Evolutionary conservation across 1,139 yeast species (phyloP).

Genomic region (Debaryomycetaceae sp.): DNA sequence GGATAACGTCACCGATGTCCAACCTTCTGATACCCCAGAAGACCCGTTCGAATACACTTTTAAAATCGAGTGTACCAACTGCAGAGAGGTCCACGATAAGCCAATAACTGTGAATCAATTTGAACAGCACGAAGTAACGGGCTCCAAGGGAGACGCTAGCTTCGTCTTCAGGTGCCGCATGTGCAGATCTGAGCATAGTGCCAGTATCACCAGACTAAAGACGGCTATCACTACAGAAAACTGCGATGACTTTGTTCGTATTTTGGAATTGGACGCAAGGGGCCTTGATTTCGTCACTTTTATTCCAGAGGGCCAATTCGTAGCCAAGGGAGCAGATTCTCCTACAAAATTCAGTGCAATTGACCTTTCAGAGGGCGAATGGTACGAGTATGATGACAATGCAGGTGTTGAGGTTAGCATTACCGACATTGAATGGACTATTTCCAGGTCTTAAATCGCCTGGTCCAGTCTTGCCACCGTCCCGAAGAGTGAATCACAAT

Average conservation of each 20-base stretch:
- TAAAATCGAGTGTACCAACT: conserved; percentile 68
- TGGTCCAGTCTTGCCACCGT: too few species aligned
- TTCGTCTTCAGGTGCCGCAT: conserved; percentile 74
- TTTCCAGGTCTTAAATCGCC: conserved; percentile 3
- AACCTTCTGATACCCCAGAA: conserved; percentile 57
- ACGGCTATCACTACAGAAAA: conserved; percentile 24
- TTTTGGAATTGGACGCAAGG: conserved; percentile 77
- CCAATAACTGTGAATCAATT: conserved; percentile 67
- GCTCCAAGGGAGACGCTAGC: conserved; percentile 80
- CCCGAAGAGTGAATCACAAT: too few species aligned
- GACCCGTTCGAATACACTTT: conserved; percentile 74
- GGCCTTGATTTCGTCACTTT: conserved; percentile 76
- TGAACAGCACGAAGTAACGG: conserved; percentile 59
- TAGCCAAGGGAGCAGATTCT: conserved; percentile 54
- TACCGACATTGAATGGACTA: conserved; percentile 66
- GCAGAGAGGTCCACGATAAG: conserved; percentile 76
- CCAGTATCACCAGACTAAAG: conserved; percentile 34
- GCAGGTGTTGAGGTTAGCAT: conserved; percentile 79
- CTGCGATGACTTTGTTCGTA: conserved; percentile 30
- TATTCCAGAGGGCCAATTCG: conserved; percentile 64
- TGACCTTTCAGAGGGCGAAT: conserved; percentile 77
- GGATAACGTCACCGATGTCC: conserved; percentile 58
- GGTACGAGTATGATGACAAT: conserved; percentile 94
- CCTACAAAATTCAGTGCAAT: conserved; percentile 56
- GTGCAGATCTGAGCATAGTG: conserved; percentile 50